Evolutionary conservation across 257 asterid genomes (phyloP).

Genomic region (Gentiana dahurica): DNA sequence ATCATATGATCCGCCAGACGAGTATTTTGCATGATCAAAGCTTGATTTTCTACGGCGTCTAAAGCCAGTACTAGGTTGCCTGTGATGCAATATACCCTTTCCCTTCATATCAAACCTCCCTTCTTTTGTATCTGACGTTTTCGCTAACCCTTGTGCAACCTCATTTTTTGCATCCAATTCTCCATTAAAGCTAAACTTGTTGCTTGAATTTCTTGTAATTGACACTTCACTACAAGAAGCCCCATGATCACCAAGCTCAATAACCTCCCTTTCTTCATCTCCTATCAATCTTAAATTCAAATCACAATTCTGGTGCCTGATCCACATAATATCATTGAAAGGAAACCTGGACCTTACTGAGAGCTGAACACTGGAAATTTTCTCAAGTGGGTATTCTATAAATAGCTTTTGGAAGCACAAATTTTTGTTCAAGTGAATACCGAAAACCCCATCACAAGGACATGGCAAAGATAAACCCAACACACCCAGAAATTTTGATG

Average conservation of each 20-base stretch:
- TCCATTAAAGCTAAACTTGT: conserved; percentile 11
- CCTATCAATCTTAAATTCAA: conserved; percentile 18
- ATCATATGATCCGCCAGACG: conserved; percentile 36
- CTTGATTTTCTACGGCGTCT: conserved; percentile 25
- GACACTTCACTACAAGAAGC: conserved; percentile 55
- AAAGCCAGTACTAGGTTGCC: conserved; percentile 33
- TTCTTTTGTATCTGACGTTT: conserved; percentile 8
- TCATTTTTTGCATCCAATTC: conserved; percentile 12
- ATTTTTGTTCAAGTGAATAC: conserved; percentile 19
- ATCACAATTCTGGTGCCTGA: conserved; percentile 9
- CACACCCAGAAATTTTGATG: conserved; percentile 52
- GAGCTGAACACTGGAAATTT: conserved; percentile 44
- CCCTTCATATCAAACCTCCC: conserved; percentile 58
- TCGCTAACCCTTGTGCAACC: not conserved
- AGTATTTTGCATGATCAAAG: conserved; percentile 24
- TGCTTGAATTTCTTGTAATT: conserved; percentile 28
- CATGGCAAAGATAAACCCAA: conserved; percentile 67
- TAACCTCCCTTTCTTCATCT: conserved; percentile 27
- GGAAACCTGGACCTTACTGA: conserved; percentile 53
- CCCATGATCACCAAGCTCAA: conserved; percentile 51
- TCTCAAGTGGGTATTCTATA: conserved; percentile 50
- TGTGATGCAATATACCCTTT: conserved; percentile 37
- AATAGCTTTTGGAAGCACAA: conserved; percentile 48
- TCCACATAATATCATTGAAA: conserved; percentile 29
- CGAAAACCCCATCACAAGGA: conserved; percentile 56